Evolutionary conservation across 2,329 filamentous ascomycete genomes (phyloP).

Genomic region (Conoideocrella luteorostrata): DNA sequence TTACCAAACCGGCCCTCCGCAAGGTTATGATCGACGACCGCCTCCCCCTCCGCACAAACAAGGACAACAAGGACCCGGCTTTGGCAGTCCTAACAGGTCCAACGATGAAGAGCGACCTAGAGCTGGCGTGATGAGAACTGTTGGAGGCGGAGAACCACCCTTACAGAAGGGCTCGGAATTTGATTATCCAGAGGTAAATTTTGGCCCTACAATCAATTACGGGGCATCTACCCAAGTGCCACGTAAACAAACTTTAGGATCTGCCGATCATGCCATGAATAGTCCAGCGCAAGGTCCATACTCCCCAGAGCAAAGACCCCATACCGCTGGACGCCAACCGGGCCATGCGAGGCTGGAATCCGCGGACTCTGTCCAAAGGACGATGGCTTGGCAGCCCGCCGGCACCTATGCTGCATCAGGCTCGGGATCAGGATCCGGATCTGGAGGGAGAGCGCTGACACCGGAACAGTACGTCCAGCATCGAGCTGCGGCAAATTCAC

Average conservation of each 20-base stretch:
- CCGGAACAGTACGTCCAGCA: slow-evolving; percentile 82
- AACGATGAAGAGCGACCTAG: slow-evolving; percentile 56
- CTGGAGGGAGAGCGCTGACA: slow-evolving; percentile 46
- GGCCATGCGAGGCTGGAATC: slow-evolving; percentile 41
- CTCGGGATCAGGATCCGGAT: slow-evolving; percentile 14
- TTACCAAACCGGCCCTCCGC: slow-evolving; percentile 14
- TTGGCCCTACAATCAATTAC: slow-evolving; percentile 76
- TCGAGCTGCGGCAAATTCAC: slow-evolving; percentile 52
- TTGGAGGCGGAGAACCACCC: slow-evolving; percentile 47
- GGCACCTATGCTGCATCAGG: slow-evolving; percentile 43
- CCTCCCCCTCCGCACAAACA: slow-evolving; percentile 16
- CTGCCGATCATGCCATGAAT: slow-evolving; percentile 10
- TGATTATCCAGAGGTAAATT: slow-evolving; percentile 70
- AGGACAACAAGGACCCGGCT: slow-evolving; percentile 21
- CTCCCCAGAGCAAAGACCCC: slow-evolving; percentile 21
- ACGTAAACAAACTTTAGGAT: slow-evolving; percentile 21
- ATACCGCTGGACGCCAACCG: slow-evolving; percentile 16
- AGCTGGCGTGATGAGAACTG: slow-evolving; percentile 73
- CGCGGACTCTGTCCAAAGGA: slow-evolving; percentile 53
- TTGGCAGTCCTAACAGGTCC: slow-evolving; percentile 50
- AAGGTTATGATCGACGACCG: slow-evolving; percentile 10
- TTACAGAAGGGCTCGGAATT: slow-evolving; percentile 26
- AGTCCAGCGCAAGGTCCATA: slow-evolving; percentile 21
- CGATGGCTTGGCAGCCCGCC: slow-evolving; percentile 73
- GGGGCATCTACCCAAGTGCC: slow-evolving; percentile 25